Base-by-base conservation (phyloP, 148 eudicot genomes). In the Nepenthes mirabilis region DNA sequence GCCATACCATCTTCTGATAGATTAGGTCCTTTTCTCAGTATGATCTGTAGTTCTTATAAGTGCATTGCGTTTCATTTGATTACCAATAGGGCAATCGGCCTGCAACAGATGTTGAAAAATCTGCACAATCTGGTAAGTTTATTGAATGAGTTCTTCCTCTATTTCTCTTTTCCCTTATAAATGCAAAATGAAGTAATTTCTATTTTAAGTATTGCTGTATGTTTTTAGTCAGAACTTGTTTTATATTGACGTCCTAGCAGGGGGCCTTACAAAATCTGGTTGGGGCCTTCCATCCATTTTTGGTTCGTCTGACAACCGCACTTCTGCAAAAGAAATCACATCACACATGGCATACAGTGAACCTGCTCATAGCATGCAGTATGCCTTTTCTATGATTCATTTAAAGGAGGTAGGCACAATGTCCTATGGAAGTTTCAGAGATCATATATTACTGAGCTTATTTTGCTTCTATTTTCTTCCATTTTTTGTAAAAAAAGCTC, bases 261-360 rank as follows among this genome's bases (percentile, higher is more conserved):
- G 78, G n/a, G 79, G 70, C 47, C 52, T 67, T 45, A 54, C 75
- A 59, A 76, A 80, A 57, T 77, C 95, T 51, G 62, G 65, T 56
- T 94, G 99, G 99, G 88, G 97, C 23, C 84, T 94, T 68, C 68
- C 97, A 52, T 81, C 97, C 43, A 80, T 94, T 51, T 94, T 89
- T 78, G 87, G 97, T 52, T 79, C 74, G 33, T 43, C 70, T 52
- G 95, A 84, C 55, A 89, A 62, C 56, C 95, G 86, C 33, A 52
- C 58, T 6, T 56, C 95, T 68, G 43, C 64, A 8, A 89, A 84
- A 72, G 88, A 84, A 63, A 74, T 69, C 51, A 60, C 77, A 3
- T 48, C 64, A 45, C 78, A 55, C 72, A 82, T 65, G 69, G 55
- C 84, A 40, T 79, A 74, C 40, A 72, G 35, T 52, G 97, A 89